Conservation (phyloP, 805 yeast species). For the Schwanniomyces sp. region DNA sequence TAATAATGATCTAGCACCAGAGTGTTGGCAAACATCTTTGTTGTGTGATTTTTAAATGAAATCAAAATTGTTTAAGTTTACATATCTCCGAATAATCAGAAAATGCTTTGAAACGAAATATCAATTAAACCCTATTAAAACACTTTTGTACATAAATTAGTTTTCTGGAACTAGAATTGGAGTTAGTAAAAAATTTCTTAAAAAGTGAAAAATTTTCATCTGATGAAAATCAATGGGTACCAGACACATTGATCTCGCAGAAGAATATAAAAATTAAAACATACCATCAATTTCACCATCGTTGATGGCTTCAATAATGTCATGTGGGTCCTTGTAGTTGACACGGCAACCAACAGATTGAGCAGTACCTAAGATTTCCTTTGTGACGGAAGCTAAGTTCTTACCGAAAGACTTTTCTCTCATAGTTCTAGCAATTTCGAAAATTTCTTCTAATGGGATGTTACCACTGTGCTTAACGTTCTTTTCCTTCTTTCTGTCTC, state of each 20-base stretch:
- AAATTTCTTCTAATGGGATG: conserved; percentile 94
- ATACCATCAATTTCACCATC: conserved; percentile 88
- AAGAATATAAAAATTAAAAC: conserved; percentile 27
- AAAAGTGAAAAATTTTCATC: background rate
- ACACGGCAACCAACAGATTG: conserved; percentile 99
- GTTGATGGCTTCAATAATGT: conserved; percentile 96
- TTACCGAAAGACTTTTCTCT: conserved; percentile 97
- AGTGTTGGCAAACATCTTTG: conserved; percentile 79
- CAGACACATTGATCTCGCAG: background rate
- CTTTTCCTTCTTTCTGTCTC: conserved; percentile 99
- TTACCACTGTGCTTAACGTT: conserved; percentile 99
- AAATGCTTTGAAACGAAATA: conserved; percentile 9
- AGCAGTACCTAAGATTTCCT: conserved; percentile 99
- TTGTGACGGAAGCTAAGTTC: conserved; percentile 93
- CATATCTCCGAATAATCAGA: conserved; percentile 10
- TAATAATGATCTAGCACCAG: conserved; percentile 66
- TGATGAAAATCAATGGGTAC: conserved; percentile 21
- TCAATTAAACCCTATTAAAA: conserved; percentile 37
- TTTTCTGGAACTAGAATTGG: conserved; percentile 59
- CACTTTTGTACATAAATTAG: conserved; percentile 49
- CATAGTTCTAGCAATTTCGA: conserved; percentile 97
- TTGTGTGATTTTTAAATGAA: background rate
- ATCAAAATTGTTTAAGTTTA: conserved; percentile 1
- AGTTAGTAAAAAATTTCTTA: conserved; percentile 12
- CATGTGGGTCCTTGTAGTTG: conserved; percentile 99